These are phyloP conservation scores for Saturnispora hagleri DNA, from an alignment of 805 yeast species.

Conservation along the genomic window DNA sequence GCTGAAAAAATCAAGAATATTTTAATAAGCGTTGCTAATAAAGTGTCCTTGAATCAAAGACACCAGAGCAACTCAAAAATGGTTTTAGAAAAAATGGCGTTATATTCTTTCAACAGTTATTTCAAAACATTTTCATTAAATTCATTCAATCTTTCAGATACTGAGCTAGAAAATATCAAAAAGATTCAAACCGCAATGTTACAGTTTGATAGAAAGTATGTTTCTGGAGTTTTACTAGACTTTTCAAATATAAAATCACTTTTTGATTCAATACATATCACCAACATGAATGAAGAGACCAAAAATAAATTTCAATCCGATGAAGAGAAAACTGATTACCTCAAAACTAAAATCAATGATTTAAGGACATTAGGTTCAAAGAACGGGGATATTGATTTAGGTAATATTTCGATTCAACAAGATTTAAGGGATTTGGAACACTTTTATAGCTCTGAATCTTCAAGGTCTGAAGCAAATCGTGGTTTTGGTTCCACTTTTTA, in stretches of 20 bases:
- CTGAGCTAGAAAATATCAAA: not conserved
- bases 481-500: not conserved
- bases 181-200: not conserved
- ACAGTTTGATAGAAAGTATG: not conserved
- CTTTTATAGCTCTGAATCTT: not conserved
- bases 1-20: not conserved
- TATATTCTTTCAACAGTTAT: not conserved
- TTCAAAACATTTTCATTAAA: not conserved
- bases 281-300: not conserved
- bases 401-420: not conserved
- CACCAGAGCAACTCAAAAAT: not conserved
- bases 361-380: not conserved
- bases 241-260: not conserved
- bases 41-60: not conserved
- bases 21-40: not conserved
- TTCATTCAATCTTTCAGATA: not conserved
- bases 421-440: not conserved
- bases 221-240: not conserved
- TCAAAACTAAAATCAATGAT: not conserved
- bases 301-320: not conserved
- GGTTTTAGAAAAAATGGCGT: not conserved
- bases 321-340: not conserved
- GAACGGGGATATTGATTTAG: not conserved
- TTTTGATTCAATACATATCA: not conserved
- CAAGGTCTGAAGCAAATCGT: not conserved